Percentiles rank a stretch among this genome's conserved stretches.
Conservation (phyloP, 2,329 filamentous ascomycete genomes). For the Stachybotrys echinatus region DNA sequence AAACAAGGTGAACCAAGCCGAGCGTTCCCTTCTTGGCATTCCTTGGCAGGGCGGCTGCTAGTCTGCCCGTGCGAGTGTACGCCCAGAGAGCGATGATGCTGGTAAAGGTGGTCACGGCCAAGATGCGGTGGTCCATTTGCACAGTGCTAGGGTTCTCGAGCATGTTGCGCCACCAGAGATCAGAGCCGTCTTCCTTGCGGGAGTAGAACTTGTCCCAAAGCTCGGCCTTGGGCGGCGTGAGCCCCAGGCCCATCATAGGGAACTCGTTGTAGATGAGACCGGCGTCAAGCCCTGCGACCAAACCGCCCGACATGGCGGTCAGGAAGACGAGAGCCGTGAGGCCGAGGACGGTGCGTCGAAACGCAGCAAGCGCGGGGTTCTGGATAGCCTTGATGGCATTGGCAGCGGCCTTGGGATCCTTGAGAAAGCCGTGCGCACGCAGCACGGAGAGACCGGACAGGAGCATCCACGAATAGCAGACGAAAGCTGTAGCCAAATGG, state of each 20-base stretch:
- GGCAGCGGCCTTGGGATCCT: slow-evolving; percentile 58
- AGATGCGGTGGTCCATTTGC: slow-evolving; percentile 89
- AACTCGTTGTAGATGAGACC: slow-evolving; percentile 99
- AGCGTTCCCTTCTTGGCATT: slow-evolving; percentile 64
- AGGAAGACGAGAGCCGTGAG: slow-evolving; percentile 74
- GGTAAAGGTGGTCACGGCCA: slow-evolving; percentile 84
- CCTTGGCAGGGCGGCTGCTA: slow-evolving; percentile 54
- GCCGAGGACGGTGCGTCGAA: slow-evolving; percentile 67
- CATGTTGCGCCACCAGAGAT: slow-evolving; percentile 96
- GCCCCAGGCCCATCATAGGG: slow-evolving; percentile 83
- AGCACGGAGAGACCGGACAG: slow-evolving; percentile 82
- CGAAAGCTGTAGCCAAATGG: slow-evolving; percentile 84
- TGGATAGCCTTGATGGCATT: slow-evolving; percentile 57
- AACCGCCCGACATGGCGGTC: slow-evolving; percentile 87
- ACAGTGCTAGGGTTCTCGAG: slow-evolving; percentile 95
- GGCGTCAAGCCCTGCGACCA: slow-evolving; percentile 92
- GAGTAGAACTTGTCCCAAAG: slow-evolving; percentile 84
- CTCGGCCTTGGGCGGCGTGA: slow-evolving; percentile 76
- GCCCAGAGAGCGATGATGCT: slow-evolving; percentile 72
- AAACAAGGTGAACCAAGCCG: slow-evolving; percentile 78
- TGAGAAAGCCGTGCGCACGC: slow-evolving; percentile 67
- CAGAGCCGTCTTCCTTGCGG: slow-evolving; percentile 68
- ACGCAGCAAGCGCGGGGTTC: slow-evolving; percentile 62
- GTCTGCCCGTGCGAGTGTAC: slow-evolving; percentile 66
- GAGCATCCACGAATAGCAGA: slow-evolving; percentile 93